Base-by-base conservation (phyloP, 2,329 filamentous ascomycete species). In the Pseudopithomyces maydicus region DNA sequence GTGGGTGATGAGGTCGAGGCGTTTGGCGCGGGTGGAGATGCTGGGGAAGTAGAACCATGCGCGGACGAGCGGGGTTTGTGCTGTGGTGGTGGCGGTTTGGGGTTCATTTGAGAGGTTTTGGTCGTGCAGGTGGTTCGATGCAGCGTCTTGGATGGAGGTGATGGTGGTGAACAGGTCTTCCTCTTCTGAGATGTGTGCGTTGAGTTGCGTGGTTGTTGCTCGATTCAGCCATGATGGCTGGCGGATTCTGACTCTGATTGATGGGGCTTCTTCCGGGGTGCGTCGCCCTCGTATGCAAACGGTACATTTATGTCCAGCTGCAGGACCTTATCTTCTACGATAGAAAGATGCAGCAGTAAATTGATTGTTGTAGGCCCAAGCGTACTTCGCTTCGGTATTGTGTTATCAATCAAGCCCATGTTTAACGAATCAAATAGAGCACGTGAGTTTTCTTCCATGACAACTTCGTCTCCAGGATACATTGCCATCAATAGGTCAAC, bases 21-120 rank as follows among this genome's bases (percentile, higher is more conserved):
- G 78, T 64, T 87, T 88, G 44, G 80, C 79, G 2, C 85, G 81
- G 0, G 85, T 87, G 39, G 81, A 84, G 52, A 88, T 81, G 1
- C 84, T 86, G 0, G 85, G 85, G 59, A 88, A 86, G 70, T 87
- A 87, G 65, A 87, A 87, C 85, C 85, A 87, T 1, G 83, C 84
- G 8, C 85, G 75, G 2, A 84, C 78, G 0, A 83, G 63, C 0
- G 66, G 61, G 1, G 44, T 52, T 3, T 32, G 20, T 0, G 15
- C n/a, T 14, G 52, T 10, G 17, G 15, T 4, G 10, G 46, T 36
- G 20, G 20, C 8, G 38, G 19, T 15, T 10, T 33, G 14, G 15
- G 17, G 15, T 36, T 36, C 44, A 41, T 35, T 35, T 51, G 44
- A 29, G 41, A 15, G 29, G 11, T 11, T n/a, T 35, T 26, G 39